phyloP scores from a whole-genome alignment of 73 alveolate species.

The Paramecium sonneborni region DNA sequence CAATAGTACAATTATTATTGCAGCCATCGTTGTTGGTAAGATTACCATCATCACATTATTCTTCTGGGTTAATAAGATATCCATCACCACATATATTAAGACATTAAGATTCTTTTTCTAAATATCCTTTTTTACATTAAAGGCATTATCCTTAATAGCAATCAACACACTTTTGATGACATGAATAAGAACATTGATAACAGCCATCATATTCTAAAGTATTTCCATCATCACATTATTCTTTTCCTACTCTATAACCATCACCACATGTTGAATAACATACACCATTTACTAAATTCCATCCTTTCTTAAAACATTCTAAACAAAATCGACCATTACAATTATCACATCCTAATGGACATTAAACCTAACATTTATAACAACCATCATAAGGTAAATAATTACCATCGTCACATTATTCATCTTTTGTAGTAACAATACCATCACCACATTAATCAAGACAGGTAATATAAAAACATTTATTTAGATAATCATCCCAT shows the following conservation, averaged over 20 bases:
- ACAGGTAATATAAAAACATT: background rate
- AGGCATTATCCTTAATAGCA: background rate
- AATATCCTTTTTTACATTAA: background rate
- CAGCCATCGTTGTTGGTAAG: background rate
- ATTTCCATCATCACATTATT: background rate
- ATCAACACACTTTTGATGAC: background rate
- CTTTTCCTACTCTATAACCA: background rate
- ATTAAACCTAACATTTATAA: background rate
- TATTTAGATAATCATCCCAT: background rate
- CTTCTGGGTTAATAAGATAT: background rate
- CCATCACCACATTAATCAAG: background rate
- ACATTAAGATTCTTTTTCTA: background rate
- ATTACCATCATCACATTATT: conserved; percentile 26
- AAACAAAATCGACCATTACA: background rate
- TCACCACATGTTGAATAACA: background rate
- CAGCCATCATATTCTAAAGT: background rate
- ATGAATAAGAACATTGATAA: background rate
- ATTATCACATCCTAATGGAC: background rate
- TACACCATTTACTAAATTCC: background rate
- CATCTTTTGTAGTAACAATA: background rate
- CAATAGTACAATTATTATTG: background rate
- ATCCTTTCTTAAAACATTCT: background rate
- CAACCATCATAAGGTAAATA: background rate
- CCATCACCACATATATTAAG: background rate
- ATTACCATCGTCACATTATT: background rate